phyloP scores from a whole-genome alignment of 225 moss, liverwort and hornwort species.

The Pleurozium schreberi region DNA sequence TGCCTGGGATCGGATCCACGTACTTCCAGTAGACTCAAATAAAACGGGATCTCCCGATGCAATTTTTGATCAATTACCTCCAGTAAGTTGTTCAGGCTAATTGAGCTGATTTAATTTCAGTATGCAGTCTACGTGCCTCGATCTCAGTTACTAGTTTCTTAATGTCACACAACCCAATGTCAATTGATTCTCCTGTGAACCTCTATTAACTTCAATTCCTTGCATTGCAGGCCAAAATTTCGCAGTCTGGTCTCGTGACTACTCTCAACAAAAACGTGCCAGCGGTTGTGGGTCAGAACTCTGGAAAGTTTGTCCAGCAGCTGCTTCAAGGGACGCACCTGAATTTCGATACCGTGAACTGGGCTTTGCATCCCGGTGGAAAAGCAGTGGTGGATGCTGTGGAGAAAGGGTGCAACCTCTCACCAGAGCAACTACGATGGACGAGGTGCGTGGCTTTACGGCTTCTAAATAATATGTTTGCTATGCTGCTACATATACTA shows the following conservation, averaged over 20 bases:
- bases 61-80: neutral
- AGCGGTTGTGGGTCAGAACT: constrained; percentile 7
- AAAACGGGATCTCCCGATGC: neutral
- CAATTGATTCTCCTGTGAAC: neutral
- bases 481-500: neutral
- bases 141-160: neutral
- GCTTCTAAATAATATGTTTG: neutral
- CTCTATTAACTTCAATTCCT: neutral
- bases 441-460: neutral
- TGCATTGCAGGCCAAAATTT: constrained; percentile 15
- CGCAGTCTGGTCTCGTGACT: constrained; percentile 26
- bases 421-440: constrained; percentile 21
- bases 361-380: constrained; percentile 43
- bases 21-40: neutral
- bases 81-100: neutral
- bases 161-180: neutral
- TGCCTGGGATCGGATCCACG: neutral
- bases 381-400: constrained; percentile 48
- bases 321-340: constrained; percentile 14
- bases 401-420: constrained; percentile 30
- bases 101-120: too few species aligned
- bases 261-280: constrained; percentile 33
- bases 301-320: constrained; percentile 12
- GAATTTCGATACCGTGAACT: constrained; percentile 12
- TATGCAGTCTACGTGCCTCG: neutral